phyloP scores from a whole-genome alignment of 2,329 filamentous ascomycete species.

The Fonsecaea pedrosoi region DNA sequence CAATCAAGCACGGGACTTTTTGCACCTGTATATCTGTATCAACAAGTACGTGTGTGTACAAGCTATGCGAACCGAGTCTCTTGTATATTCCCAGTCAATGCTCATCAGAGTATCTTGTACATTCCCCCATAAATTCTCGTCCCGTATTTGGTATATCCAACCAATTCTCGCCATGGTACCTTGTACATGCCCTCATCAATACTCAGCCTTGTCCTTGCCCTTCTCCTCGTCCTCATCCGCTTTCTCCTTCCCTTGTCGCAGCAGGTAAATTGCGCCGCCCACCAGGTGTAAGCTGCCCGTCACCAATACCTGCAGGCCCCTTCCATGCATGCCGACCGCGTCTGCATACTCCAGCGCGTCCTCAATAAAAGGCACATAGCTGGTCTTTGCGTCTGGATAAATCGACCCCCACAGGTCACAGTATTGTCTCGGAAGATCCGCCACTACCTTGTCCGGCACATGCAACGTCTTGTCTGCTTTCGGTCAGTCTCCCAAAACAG shows the following conservation, averaged over 20 bases:
- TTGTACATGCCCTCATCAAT: too few species aligned
- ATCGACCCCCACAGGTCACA: slow-evolving; percentile 9
- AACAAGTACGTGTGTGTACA: too few species aligned
- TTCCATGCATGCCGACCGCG: not conserved
- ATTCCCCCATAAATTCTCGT: too few species aligned
- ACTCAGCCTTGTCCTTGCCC: too few species aligned
- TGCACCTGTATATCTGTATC: too few species aligned
- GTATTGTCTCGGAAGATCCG: slow-evolving; percentile 12
- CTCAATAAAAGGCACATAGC: slow-evolving; percentile 6
- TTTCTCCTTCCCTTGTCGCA: not conserved
- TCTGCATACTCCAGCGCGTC: slow-evolving; percentile 13
- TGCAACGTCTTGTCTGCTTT: slow-evolving; percentile 6
- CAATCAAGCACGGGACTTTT: too few species aligned
- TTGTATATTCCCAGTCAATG: too few species aligned
- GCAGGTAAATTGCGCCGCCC: slow-evolving; percentile 67
- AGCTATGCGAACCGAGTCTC: too few species aligned
- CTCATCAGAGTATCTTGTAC: too few species aligned
- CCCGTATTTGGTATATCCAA: too few species aligned
- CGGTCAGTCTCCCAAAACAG: not conserved
- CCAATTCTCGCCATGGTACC: too few species aligned
- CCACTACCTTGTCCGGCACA: slow-evolving; percentile 5
- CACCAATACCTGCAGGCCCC: slow-evolving; percentile 58
- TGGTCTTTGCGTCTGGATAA: not conserved
- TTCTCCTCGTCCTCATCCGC: too few species aligned
- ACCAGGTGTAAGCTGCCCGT: slow-evolving; percentile 87